These are phyloP conservation scores for Durusdinium trenchii DNA, from an alignment of 73 alveolate species.

Conservation along the genomic window DNA sequence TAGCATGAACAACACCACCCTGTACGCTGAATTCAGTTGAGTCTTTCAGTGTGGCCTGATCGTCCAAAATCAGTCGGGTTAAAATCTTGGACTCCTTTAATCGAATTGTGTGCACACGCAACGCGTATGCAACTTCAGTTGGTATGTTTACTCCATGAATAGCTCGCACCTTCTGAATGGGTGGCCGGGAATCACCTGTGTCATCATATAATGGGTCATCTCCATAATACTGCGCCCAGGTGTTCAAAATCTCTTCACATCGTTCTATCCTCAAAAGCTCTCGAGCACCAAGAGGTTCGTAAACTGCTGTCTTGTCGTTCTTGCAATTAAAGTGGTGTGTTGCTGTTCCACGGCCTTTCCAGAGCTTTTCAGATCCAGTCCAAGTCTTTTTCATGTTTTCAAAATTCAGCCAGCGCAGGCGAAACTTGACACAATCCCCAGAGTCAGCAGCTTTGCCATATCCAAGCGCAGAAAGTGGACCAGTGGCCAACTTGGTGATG, in stretches of 20 bases:
- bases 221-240: conserved; percentile 13
- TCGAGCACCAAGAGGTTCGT: not conserved
- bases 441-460: not conserved
- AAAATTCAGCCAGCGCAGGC: conserved; percentile 31
- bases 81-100: conserved; percentile 24
- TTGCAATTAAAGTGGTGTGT: not conserved
- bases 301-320: not conserved
- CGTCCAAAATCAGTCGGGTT: conserved; percentile 65
- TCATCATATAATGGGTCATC: conserved; percentile 28
- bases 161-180: conserved; percentile 44
- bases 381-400: not conserved
- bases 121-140: conserved; percentile 60
- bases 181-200: conserved; percentile 1
- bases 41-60: conserved; percentile 29
- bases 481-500: not conserved
- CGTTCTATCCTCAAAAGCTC: conserved; percentile 35
- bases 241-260: not conserved
- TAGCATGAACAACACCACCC: conserved; percentile 23
- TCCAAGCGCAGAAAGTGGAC: conserved; percentile 23
- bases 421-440: not conserved
- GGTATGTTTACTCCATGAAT: conserved; percentile 70
- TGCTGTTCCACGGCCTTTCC: not conserved
- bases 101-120: conserved; percentile 49
- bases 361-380: conserved; percentile 12
- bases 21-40: not conserved